Conservation (phyloP, 1,139 yeast species). For the Protomyces inouyei region DNA sequence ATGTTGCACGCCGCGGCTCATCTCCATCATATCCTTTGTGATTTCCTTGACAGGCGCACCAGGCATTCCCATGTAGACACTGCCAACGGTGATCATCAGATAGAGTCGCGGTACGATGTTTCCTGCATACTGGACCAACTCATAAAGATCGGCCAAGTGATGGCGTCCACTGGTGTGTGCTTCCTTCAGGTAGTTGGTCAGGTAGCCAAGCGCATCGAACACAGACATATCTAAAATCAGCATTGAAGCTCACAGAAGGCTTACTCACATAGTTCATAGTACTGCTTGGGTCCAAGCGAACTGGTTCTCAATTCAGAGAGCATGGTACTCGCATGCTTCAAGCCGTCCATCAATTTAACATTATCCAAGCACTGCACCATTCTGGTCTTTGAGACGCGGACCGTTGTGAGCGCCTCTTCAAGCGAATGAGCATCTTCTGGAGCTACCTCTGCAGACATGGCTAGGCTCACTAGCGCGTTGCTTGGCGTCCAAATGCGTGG, state of each 20-base stretch:
- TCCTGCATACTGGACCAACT: conserved; percentile 82
- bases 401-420: conserved; percentile 53
- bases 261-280: conserved; percentile 78
- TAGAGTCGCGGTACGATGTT: conserved; percentile 88
- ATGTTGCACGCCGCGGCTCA: conserved; percentile 97
- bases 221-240: conserved; percentile 43
- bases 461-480: neutral
- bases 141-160: conserved; percentile 85
- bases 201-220: conserved; percentile 72
- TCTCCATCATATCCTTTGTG: conserved; percentile 93
- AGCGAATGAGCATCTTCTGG: conserved; percentile 35
- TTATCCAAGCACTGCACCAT: conserved; percentile 75
- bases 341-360: conserved; percentile 76
- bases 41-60: conserved; percentile 82
- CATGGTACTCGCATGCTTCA: conserved; percentile 81
- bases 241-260: too few relatives aligned
- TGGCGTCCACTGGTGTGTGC: conserved; percentile 56
- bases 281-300: conserved; percentile 77
- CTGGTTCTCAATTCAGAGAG: conserved; percentile 76
- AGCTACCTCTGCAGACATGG: neutral
- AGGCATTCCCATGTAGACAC: conserved; percentile 46
- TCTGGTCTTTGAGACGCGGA: conserved; percentile 63
- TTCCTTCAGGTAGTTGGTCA: conserved; percentile 61
- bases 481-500: neutral
- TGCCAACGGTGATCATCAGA: conserved; percentile 92